These are phyloP conservation scores for Pulveroboletus ravenelii DNA, from an alignment of 768 basidiomycete species.

Conservation along the genomic window DNA sequence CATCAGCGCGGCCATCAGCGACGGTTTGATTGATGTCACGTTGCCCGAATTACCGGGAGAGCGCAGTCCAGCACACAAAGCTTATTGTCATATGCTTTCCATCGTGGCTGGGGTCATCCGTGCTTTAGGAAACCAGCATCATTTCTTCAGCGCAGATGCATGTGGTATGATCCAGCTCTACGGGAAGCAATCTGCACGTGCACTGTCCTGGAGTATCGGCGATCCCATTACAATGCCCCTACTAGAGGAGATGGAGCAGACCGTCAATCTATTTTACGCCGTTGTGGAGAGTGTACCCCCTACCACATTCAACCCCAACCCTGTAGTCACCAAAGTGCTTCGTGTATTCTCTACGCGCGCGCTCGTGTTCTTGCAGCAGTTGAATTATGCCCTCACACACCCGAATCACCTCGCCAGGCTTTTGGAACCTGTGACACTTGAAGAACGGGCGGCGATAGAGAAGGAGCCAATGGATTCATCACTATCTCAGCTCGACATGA, in stretches of 20 bases:
- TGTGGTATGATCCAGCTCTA: constrained; percentile 83
- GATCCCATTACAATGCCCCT: constrained; percentile 71
- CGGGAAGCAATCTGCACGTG: constrained; percentile 70
- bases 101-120: constrained; percentile 70
- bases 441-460: constrained; percentile 68
- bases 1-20: constrained; percentile 70
- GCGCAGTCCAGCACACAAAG: constrained; percentile 71
- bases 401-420: constrained; percentile 82
- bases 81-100: constrained; percentile 82
- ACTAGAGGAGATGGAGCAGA: constrained; percentile 80
- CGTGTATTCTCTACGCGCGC: constrained; percentile 64
- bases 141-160: constrained; percentile 80
- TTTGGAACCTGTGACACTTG: constrained; percentile 72
- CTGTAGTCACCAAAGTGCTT: constrained; percentile 60
- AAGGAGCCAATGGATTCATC: constrained; percentile 44
- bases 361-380: constrained; percentile 72
- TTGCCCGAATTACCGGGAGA: constrained; percentile 70
- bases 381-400: constrained; percentile 88
- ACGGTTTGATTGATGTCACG: constrained; percentile 63
- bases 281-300: constrained; percentile 48
- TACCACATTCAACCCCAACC: constrained; percentile 21
- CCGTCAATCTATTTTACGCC: constrained; percentile 72
- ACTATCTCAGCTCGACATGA: constrained; percentile 38
- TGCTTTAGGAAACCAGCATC: constrained; percentile 58
- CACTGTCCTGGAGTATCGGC: constrained; percentile 79